Evolutionary conservation across 495 filamentous ascomycete genomes (phyloP).

Genomic region (Rhypophila decipiens): DNA sequence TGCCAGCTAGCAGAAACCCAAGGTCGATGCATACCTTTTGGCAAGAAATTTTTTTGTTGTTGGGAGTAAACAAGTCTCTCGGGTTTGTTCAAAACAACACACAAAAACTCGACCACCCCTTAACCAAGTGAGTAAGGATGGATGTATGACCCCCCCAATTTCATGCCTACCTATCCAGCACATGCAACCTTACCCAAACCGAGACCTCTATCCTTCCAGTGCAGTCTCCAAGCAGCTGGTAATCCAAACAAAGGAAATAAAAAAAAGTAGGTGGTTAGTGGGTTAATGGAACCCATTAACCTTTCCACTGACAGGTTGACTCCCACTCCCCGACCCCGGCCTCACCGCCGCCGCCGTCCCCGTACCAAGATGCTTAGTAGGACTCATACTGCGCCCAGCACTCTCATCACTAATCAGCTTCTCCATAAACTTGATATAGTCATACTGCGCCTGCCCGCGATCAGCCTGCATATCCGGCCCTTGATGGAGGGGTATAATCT

Average conservation of each 20-base stretch:
- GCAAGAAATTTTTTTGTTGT: too few species aligned
- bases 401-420: conserved; percentile 48
- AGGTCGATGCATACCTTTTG: too few species aligned
- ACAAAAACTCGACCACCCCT: too few species aligned
- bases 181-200: not conserved
- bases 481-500: conserved; percentile 73
- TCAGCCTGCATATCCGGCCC: conserved; percentile 78
- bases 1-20: too few species aligned
- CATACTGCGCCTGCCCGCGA: conserved; percentile 69
- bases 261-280: not conserved
- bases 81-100: too few species aligned
- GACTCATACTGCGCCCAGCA: conserved; percentile 16
- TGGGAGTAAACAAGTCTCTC: too few species aligned
- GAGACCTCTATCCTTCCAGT: not conserved
- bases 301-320: too few species aligned
- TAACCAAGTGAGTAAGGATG: too few species aligned
- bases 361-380: conserved; percentile 19
- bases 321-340: too few species aligned
- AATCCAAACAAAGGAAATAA: not conserved
- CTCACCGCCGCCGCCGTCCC: not conserved
- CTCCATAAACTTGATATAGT: conserved; percentile 92
- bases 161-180: not conserved
- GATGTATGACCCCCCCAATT: too few species aligned
- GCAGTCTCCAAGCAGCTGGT: not conserved
- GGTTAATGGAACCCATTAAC: conserved; percentile 1